Conservation (phyloP, 352 stramenopile species). For the Phytophthora macrochlamydospora region DNA sequence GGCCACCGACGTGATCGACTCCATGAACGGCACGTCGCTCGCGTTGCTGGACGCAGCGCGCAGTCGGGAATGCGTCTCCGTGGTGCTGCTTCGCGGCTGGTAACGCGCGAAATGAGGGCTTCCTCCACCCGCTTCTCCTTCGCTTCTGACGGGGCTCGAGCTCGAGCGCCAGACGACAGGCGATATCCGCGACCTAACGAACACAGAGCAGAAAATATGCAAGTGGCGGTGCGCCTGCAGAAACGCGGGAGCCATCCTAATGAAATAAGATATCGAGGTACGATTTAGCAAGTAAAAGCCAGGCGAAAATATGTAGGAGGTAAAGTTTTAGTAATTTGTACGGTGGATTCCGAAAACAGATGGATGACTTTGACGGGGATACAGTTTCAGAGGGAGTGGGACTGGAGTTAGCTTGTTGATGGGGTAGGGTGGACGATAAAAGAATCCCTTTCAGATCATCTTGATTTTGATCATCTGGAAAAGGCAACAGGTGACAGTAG, state of each 20-base stretch:
- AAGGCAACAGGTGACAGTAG: too few species aligned
- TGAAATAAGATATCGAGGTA: not conserved
- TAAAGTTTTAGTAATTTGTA: not conserved
- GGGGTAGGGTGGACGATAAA: not conserved
- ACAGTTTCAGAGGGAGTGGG: not conserved
- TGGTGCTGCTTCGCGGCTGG: constrained; percentile 16
- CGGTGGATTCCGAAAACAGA: not conserved
- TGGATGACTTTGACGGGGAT: not conserved
- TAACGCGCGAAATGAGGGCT: constrained; percentile 25
- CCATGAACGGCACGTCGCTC: constrained; percentile 44
- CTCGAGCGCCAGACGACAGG: constrained; percentile 21
- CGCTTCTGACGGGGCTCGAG: constrained; percentile 11
- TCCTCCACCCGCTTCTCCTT: constrained; percentile 31
- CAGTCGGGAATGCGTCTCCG: constrained; percentile 6
- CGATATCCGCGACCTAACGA: constrained; percentile 16
- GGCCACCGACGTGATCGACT: constrained; percentile 27
- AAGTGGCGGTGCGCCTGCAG: not conserved
- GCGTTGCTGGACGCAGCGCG: constrained; percentile 31
- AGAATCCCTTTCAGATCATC: too few species aligned
- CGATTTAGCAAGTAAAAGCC: too few species aligned
- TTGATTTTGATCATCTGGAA: too few species aligned
- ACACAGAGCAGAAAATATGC: constrained; percentile 5
- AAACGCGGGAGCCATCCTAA: not conserved
- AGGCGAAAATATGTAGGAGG: too few species aligned
- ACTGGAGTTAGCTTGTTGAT: not conserved